Base-by-base conservation (phyloP, 768 basidiomycete species). In the Psilocybe azurescens region DNA sequence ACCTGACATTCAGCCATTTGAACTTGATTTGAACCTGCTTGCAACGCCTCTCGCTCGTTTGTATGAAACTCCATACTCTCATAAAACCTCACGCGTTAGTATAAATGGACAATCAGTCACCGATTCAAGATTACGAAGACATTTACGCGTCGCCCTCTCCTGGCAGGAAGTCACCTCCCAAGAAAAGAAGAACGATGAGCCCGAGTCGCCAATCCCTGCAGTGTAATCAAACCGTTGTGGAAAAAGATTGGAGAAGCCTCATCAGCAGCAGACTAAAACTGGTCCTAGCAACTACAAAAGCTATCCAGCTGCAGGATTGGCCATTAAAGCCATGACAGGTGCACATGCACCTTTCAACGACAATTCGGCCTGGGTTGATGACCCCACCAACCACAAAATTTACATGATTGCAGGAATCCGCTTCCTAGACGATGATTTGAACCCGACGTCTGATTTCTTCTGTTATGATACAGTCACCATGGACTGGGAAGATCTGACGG, bases 401-500 rank as follows among this genome's bases (percentile, higher is more conserved):
- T 75, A 71, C 51, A 51, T 62, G 38, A 72, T 71, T 30, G 69
- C 68, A 11, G 73, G 73, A 2, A 52, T 57, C n/a, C 65, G 60
- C 4, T 71, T 70, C 11, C 47, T 48, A 2, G 65, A 65, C 16
- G 54, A 63, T 11, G 33, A 49, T 9, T n/a, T 32, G 0, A n/a
- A 49, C 0, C 66, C 68, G 0, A 69, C 72, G 0, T 66, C 61
- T 9, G 72, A 74, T 53, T 70, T 75, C 8, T 65, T 65, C 54
- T 56, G 61, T 4, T 64, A 68, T 29, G 64, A 72, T 50, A 55
- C 67, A 4, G 54, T 28, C 20, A 66, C 65, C 3, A 63, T 69
- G 69, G 29, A 46, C 7, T 75, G 74, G 74, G 57, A 58, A 28
- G 65, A 74, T 56, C 59, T 69, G 5, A 73, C 73, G 5, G 74